Percentiles rank a stretch among this genome's conserved stretches.
These are phyloP conservation scores for Hypoxylon sp. DNA, from an alignment of 2,329 filamentous ascomycete species.

Conservation along the genomic window DNA sequence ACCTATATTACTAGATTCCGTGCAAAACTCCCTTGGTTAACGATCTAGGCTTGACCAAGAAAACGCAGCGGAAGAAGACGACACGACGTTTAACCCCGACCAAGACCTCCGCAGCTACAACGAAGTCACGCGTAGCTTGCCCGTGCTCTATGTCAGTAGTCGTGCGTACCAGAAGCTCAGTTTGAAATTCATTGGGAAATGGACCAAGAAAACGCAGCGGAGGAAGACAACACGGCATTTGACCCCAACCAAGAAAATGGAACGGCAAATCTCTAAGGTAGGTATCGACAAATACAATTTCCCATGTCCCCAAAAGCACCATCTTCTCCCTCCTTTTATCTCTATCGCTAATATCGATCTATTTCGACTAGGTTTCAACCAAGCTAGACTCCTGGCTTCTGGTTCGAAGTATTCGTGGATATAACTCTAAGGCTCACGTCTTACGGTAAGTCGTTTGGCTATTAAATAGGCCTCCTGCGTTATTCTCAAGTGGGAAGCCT, in stretches of 20 bases:
- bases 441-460: not conserved
- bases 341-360: not conserved
- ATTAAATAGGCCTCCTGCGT: not conserved
- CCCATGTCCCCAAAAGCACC: not conserved
- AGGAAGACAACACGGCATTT: too few species aligned
- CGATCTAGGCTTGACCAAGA: conserved; percentile 67
- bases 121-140: conserved; percentile 67
- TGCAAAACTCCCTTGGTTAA: conserved; percentile 10
- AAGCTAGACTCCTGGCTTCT: too few species aligned
- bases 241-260: too few species aligned
- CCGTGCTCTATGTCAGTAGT: conserved; percentile 76
- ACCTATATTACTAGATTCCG: not conserved
- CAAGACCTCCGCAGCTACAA: conserved; percentile 70
- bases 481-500: not conserved
- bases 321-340: not conserved
- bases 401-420: too few species aligned
- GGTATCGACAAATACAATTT: not conserved
- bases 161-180: conserved; percentile 74
- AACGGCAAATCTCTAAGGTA: not conserved
- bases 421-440: too few species aligned
- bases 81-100: conserved; percentile 68
- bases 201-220: too few species aligned
- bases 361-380: not conserved
- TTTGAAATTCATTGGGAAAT: too few species aligned
- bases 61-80: conserved; percentile 64